Percentiles rank a stretch among this genome's conserved stretches.
phyloP scores from a whole-genome alignment of 2,329 filamentous ascomycete species.

The Fusarium sp. region DNA sequence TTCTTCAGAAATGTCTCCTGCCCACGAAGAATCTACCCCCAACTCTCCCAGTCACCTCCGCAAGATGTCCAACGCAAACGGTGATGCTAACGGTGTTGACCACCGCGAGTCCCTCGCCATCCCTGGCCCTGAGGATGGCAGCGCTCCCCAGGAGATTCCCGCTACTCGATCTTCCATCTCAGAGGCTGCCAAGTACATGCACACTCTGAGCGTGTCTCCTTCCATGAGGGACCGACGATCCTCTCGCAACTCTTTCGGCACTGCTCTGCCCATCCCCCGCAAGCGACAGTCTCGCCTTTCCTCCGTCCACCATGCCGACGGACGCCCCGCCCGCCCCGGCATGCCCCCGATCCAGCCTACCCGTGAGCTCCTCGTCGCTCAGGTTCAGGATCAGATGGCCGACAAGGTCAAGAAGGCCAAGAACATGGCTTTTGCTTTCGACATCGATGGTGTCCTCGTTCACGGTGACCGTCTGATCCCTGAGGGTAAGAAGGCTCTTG shows the following conservation, averaged over 20 bases:
- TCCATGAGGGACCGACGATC: constrained; percentile 74
- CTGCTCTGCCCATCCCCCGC: constrained; percentile 76
- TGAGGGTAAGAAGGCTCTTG: constrained; percentile 76
- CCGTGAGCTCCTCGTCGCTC: constrained; percentile 75
- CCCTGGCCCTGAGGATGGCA: constrained; percentile 53
- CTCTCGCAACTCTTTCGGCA: constrained; percentile 81
- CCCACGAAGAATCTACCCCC: constrained; percentile 61
- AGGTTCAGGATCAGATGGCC: constrained; percentile 74
- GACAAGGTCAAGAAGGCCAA: constrained; percentile 76
- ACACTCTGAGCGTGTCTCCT: constrained; percentile 74
- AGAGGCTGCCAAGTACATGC: constrained; percentile 76
- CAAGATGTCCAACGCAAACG: constrained; percentile 28
- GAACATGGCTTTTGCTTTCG: constrained; percentile 82
- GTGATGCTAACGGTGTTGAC: constrained; percentile 24
- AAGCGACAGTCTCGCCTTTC: constrained; percentile 76
- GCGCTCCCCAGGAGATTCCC: constrained; percentile 74
- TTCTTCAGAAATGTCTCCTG: constrained; percentile 48
- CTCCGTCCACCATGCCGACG: constrained; percentile 64
- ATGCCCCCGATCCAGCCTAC: constrained; percentile 70
- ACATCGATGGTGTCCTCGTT: constrained; percentile 91
- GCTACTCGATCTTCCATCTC: constrained; percentile 75
- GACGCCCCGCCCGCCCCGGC: constrained; percentile 60
- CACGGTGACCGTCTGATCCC: constrained; percentile 82
- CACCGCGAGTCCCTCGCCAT: constrained; percentile 43
- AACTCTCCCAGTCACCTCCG: constrained; percentile 34